Evolutionary conservation across 352 stramenopile species (phyloP), one percentile per base, ranked within the genome.

Genomic region (Globisporangium echinulatum): DNA sequence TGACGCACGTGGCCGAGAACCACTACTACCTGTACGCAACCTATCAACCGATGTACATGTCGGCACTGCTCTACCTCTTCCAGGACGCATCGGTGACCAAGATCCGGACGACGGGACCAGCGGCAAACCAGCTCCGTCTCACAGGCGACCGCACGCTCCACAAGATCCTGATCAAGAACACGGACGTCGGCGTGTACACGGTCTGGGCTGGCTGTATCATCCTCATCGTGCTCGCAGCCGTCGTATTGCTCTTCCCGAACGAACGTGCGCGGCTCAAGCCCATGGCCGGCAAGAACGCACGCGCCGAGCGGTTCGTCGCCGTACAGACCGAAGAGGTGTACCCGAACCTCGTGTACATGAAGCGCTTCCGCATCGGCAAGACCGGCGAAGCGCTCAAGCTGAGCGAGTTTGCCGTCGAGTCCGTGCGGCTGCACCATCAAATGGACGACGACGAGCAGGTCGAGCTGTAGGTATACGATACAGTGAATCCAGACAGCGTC

Each of bases 311-410:
- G 33, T 89, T 87, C 54, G 66, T 89, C 43, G 69, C 72, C 52
- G 77, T 89, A 25, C 79, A 87, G 39, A 89, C 79, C 2, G 79
- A 89, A 57, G 75, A 89, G 49, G 50, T 87, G 56, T 89, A 89
- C 50, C 79, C 79, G 39, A 89, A 89, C 55, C 59, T 89, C 19
- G 78, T 89, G 52, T 87, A 89, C 70, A 89, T 87, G 70, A 89
- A 89, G 63, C 79, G 79, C 55, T 85, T 89, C 48, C 58, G 79
- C 33, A 85, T 89, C 58, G 79, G 75, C 52, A 86, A 87, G 55
- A 85, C 76, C 38, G 77, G 77, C 38, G 77, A 89, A 44, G 69
- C 82, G 64, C 77, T 90, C 52, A 87, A 87, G 61, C 84, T 90
- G 54, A 74, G 72, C 58, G 77, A 90, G 68, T 90, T 87, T 54